A percentile compares a stretch with the other conserved stretches of the same genome.
These are phyloP conservation scores for Calonectria pseudoreteaudii DNA, from an alignment of 2,329 filamentous ascomycete genomes.

Conservation along the genomic window DNA sequence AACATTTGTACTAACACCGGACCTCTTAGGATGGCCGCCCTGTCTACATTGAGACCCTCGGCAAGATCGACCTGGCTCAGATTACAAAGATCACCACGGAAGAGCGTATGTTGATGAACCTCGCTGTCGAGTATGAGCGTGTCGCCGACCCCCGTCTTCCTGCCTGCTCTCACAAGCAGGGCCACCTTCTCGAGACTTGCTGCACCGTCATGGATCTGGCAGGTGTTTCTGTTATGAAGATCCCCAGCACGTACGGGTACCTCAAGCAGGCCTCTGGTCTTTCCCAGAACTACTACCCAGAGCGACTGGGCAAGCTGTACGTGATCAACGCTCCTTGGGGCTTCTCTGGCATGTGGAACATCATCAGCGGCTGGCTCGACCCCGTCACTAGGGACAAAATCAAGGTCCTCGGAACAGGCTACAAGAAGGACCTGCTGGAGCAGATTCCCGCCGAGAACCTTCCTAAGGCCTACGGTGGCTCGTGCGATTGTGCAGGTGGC, in stretches of 20 bases:
- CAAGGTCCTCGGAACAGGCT: slow-evolving; percentile 83
- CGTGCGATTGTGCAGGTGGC: slow-evolving; percentile 83
- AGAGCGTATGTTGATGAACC: slow-evolving; percentile 95
- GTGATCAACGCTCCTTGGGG: slow-evolving; percentile 98
- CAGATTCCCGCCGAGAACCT: slow-evolving; percentile 93
- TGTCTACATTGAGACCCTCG: slow-evolving; percentile 96
- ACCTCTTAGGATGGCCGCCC: slow-evolving; percentile 87
- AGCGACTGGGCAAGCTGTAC: slow-evolving; percentile 95
- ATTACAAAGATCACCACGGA: slow-evolving; percentile 94
- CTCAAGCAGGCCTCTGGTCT: slow-evolving; percentile 86
- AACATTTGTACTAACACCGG: neutral
- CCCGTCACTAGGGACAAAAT: slow-evolving; percentile 98
- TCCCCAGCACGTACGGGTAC: slow-evolving; percentile 88
- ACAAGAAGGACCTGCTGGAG: slow-evolving; percentile 84
- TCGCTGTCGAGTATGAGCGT: slow-evolving; percentile 98
- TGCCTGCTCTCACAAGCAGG: slow-evolving; percentile 92
- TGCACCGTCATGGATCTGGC: slow-evolving; percentile 99
- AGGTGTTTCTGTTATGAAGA: slow-evolving; percentile 86
- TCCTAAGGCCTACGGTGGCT: slow-evolving; percentile 86
- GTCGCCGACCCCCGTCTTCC: slow-evolving; percentile 92
- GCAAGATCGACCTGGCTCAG: slow-evolving; percentile 88
- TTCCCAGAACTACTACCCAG: slow-evolving; percentile 99
- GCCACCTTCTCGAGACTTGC: slow-evolving; percentile 93
- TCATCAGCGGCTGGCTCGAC: slow-evolving; percentile 95
- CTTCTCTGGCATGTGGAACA: slow-evolving; percentile 85